Evolutionary conservation across 1,284 basidiomycete species (phyloP).

Genomic region (Inonotus obliquus): DNA sequence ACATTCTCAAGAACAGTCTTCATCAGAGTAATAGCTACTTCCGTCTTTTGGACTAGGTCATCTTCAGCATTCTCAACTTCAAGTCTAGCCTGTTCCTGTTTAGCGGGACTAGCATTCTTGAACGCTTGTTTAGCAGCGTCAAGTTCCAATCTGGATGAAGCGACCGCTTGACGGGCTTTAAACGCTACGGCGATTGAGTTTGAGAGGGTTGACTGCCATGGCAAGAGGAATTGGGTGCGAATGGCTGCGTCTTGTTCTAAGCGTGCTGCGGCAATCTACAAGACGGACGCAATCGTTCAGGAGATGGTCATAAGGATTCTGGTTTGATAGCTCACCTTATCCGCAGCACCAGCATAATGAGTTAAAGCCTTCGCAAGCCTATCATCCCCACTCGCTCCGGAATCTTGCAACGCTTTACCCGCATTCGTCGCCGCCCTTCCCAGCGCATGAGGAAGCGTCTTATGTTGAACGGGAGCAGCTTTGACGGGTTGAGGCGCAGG

Average conservation of each 20-base stretch:
- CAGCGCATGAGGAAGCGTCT: conserved; percentile 95
- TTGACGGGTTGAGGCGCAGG: conserved; percentile 69
- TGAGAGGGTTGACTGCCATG: conserved; percentile 88
- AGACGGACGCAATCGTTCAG: too few species aligned
- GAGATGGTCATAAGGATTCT: too few species aligned
- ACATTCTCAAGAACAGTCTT: conserved; percentile 97
- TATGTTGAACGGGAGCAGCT: conserved; percentile 61
- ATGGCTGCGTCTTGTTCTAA: conserved; percentile 81
- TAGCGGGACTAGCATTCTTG: conserved; percentile 69
- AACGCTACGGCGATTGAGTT: conserved; percentile 82
- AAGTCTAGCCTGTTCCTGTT: conserved; percentile 83
- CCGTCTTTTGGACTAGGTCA: conserved; percentile 94
- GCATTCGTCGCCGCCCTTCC: conserved; percentile 76
- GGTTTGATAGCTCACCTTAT: conserved; percentile 43
- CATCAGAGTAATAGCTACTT: conserved; percentile 97
- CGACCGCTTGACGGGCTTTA: conserved; percentile 88
- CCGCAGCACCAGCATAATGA: conserved; percentile 80
- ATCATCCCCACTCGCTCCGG: conserved; percentile 43
- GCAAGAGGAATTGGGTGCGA: conserved; percentile 71
- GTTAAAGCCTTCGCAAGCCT: conserved; percentile 75
- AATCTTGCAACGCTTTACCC: conserved; percentile 48
- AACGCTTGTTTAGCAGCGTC: conserved; percentile 71
- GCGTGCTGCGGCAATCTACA: conserved; percentile 73
- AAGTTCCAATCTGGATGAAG: conserved; percentile 73
- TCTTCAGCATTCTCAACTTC: conserved; percentile 96